Base-by-base conservation (phyloP, 345 rosid species). In the Linum usitatissimum region DNA sequence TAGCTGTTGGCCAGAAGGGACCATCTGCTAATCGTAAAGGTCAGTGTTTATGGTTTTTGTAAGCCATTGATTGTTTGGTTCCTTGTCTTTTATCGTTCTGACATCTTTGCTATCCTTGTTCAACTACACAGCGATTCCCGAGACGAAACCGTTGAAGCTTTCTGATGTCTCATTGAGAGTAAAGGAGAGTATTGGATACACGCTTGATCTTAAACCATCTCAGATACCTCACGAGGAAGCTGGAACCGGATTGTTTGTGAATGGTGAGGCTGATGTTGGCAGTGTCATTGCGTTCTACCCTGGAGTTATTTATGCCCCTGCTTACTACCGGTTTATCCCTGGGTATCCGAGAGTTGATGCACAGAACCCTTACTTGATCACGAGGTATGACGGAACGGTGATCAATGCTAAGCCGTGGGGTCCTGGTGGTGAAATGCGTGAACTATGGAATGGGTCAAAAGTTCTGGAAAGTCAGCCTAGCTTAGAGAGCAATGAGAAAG, bases 401-500 rank as follows among this genome's bases (percentile, higher is more conserved):
- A 84, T 92, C 74, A 84, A 89, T 67, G 91, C 91, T 61, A 84
- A 87, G 59, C 86, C 93, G 61, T 87, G 98, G 98, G 94, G 94
- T 55, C 67, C 18, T 53, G 97, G 97, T 55, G 86, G 82, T 13
- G 82, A 89, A 61, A 68, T 73, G 54, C 83, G 88, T 18, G 77
- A 81, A 64, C 48, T 70, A 18, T 92, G 97, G 98, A 72, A 81
- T 68, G 80, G 84, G 59, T 69, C 62, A 30, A 60, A 28, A 15
- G 30, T 42, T 30, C 68, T 76, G 68, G 79, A 81, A 57, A 28
- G 60, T 62, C 75, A 55, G 60, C 60, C 73, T 59, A 49, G 57
- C 9, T n/a, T 57, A 17, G 70, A 67, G 55, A 68, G 55, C 23
- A 30, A 30, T 6, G 83, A 53, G 61, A 74, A 76, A 64, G 86